phyloP scores from a whole-genome alignment of 2,329 filamentous ascomycete genomes.

The Alternaria gaisen region DNA sequence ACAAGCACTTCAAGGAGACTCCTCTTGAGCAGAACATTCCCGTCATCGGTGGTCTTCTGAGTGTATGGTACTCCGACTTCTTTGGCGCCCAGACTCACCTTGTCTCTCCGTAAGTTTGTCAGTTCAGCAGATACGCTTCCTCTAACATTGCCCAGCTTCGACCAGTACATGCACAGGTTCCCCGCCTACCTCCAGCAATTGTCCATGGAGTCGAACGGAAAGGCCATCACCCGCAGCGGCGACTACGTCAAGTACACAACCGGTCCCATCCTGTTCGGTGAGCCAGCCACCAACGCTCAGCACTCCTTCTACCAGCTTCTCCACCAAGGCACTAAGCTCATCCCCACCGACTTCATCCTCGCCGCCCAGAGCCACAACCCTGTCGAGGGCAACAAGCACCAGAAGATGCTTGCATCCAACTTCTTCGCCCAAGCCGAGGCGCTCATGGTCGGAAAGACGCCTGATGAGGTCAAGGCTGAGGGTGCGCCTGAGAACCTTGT shows the following conservation, averaged over 20 bases:
- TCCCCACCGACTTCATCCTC: constrained; percentile 97
- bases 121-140: neutral
- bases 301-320: constrained; percentile 99
- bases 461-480: constrained; percentile 80
- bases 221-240: constrained; percentile 89
- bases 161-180: constrained; percentile 99
- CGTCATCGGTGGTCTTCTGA: constrained; percentile 87
- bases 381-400: constrained; percentile 88
- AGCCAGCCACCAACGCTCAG: constrained; percentile 98
- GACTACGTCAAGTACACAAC: constrained; percentile 97
- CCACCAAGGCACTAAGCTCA: constrained; percentile 98
- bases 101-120: constrained; percentile 81
- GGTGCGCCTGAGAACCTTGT: constrained; percentile 77
- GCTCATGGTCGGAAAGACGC: constrained; percentile 89
- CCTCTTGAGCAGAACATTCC: constrained; percentile 96
- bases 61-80: constrained; percentile 99
- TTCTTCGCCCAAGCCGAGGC: constrained; percentile 90
- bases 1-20: constrained; percentile 94
- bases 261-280: constrained; percentile 93
- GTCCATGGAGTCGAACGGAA: constrained; percentile 99
- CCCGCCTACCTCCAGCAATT: constrained; percentile 98
- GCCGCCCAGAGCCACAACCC: constrained; percentile 98
- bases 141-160: constrained; percentile 69
- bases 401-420: constrained; percentile 94
- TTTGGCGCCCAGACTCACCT: constrained; percentile 98